Conservation (phyloP, 2,329 filamentous ascomycete species). For the Ilyonectria mors-panacis region DNA sequence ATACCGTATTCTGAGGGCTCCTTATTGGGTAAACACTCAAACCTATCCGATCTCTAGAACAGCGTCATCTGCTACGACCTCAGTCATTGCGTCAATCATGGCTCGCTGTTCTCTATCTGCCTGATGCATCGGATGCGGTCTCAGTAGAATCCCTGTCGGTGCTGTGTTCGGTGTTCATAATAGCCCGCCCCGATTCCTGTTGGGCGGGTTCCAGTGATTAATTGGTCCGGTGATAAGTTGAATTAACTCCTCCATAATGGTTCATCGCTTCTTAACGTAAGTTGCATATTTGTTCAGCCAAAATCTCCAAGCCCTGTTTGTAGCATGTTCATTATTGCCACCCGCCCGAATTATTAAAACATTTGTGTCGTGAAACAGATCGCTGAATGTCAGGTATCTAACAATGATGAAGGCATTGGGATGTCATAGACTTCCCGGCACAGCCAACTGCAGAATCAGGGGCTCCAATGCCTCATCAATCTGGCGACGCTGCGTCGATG, state of each 20-base stretch:
- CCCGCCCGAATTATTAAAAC: conserved; percentile 10
- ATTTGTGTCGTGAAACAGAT: conserved; percentile 18
- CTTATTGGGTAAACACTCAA: conserved; percentile 20
- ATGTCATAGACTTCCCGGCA: background rate
- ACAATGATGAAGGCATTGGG: conserved; percentile 3
- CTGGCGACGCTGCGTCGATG: conserved; percentile 52
- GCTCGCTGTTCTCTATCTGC: conserved; percentile 3
- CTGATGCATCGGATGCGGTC: background rate
- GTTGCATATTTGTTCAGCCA: conserved; percentile 13
- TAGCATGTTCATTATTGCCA: conserved; percentile 24
- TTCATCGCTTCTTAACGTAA: conserved; percentile 10
- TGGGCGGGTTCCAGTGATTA: conserved; percentile 1
- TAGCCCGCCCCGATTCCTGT: background rate
- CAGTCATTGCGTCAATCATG: background rate
- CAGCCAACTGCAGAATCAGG: background rate
- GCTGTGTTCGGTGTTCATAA: background rate
- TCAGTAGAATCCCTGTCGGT: background rate
- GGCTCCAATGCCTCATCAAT: conserved; percentile 40
- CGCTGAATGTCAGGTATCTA: conserved; percentile 12
- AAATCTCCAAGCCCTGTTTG: conserved; percentile 14
- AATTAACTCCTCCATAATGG: conserved; percentile 26
- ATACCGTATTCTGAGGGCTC: conserved; percentile 27
- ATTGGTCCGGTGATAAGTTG: conserved; percentile 10
- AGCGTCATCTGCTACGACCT: conserved; percentile 8
- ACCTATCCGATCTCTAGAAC: conserved; percentile 6